Percentiles rank a stretch among this genome's conserved stretches.
These are phyloP conservation scores for Halophytophthora batemanensis DNA, from an alignment of 352 stramenopile genomes.

Conservation along the genomic window DNA sequence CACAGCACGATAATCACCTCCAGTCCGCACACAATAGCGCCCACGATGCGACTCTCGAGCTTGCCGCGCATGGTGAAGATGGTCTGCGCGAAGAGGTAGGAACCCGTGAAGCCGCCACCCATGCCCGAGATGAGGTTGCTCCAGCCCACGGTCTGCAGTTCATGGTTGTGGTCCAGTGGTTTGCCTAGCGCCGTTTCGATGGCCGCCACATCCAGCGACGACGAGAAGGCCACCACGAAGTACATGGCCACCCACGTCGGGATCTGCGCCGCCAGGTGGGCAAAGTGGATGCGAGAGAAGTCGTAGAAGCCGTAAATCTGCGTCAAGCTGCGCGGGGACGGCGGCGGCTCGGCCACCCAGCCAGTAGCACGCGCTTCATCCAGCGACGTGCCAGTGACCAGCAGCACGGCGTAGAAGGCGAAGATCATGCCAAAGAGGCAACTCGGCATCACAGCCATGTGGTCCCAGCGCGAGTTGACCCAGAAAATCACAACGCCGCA, in stretches of 20 bases:
- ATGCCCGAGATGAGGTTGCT: conserved; percentile 96
- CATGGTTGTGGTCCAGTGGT: conserved; percentile 95
- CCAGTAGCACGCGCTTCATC: conserved; percentile 89
- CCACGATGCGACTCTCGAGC: conserved; percentile 67
- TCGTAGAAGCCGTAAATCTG: conserved; percentile 85
- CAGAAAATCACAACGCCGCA: conserved; percentile 83
- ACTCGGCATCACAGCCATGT: conserved; percentile 81
- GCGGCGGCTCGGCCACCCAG: conserved; percentile 89
- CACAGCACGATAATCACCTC: conserved; percentile 79
- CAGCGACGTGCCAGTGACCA: conserved; percentile 64
- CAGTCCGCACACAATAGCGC: conserved; percentile 73
- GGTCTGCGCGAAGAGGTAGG: conserved; percentile 99
- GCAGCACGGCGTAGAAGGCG: conserved; percentile 81
- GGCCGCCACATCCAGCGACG: conserved; percentile 96
- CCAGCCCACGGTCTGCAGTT: conserved; percentile 94
- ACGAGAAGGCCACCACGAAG: conserved; percentile 98
- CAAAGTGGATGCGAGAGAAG: conserved; percentile 56
- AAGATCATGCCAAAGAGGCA: conserved; percentile 89
- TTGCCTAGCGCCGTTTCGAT: conserved; percentile 96
- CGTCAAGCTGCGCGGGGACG: conserved; percentile 46
- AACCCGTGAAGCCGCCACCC: conserved; percentile 96
- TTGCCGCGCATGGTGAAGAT: conserved; percentile 85
- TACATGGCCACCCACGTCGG: conserved; percentile 96
- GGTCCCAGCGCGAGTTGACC: conserved; percentile 74
- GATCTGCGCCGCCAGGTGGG: conserved; percentile 64